Conservation (phyloP, 768 basidiomycete genomes). For the Pisolithus albus region DNA sequence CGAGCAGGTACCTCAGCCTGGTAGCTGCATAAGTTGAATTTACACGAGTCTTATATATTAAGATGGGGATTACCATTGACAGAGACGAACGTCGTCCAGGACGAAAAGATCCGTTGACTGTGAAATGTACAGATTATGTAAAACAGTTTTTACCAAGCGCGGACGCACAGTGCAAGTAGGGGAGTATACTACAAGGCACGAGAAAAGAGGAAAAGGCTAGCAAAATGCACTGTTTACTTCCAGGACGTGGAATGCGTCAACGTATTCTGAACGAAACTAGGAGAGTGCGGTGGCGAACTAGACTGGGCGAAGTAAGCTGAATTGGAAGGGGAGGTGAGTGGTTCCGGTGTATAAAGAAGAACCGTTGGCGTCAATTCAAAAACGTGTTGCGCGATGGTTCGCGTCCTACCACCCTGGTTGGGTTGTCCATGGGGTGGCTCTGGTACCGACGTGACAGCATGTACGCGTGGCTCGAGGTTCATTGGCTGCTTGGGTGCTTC, state of each 20-base stretch:
- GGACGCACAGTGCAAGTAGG: not conserved
- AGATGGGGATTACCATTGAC: no score
- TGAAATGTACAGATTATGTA: no score
- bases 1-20: no score
- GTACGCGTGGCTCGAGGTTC: conserved; percentile 75
- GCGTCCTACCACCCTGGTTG: conserved; percentile 33
- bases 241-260: conserved; percentile 6
- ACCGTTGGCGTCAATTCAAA: conserved; percentile 59
- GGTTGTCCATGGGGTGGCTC: conserved; percentile 29
- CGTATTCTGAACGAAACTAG: conserved; percentile 31
- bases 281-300: conserved; percentile 51
- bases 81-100: no score
- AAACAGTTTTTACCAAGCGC: no score
- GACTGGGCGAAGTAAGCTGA: conserved; percentile 47
- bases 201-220: no score
- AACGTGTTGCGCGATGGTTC: conserved; percentile 62
- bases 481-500: conserved; percentile 36
- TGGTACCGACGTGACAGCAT: conserved; percentile 73
- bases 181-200: no score
- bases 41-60: no score
- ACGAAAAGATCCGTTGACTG: no score
- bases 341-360: conserved; percentile 33
- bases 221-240: conserved; percentile 2
- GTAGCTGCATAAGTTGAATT: no score
- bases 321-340: conserved; percentile 48